Percentiles rank a stretch among this genome's conserved stretches.
These are phyloP conservation scores for Teratosphaeria nubilosa DNA, from an alignment of 2,329 filamentous ascomycete species.

Conservation along the genomic window DNA sequence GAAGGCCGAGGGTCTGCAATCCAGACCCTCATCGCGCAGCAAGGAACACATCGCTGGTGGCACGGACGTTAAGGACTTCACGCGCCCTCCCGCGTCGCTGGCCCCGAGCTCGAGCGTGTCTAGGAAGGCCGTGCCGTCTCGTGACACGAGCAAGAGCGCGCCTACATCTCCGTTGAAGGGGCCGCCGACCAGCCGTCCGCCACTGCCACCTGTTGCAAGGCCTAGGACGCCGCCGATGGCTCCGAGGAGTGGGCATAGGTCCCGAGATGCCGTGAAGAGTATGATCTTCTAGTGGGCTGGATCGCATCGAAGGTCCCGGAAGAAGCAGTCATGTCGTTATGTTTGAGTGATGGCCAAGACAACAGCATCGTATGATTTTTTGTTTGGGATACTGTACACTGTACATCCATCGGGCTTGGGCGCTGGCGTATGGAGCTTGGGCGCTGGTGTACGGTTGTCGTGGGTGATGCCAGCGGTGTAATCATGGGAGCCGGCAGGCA, in stretches of 20 bases:
- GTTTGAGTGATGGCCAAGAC: background rate
- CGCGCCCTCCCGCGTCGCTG: constrained; percentile 9
- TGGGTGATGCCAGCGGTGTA: background rate
- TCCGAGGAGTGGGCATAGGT: constrained; percentile 19
- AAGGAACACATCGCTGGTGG: constrained; percentile 2
- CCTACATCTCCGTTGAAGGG: constrained; percentile 18
- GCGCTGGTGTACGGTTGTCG: background rate
- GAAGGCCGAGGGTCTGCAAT: constrained; percentile 1
- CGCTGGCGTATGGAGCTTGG: too few relatives aligned
- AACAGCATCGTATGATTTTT: background rate
- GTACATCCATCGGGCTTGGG: background rate
- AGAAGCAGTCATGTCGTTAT: background rate
- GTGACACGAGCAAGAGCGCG: constrained; percentile 11
- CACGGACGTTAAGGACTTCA: constrained; percentile 18
- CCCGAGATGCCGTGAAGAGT: constrained; percentile 27
- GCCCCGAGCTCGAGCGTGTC: constrained; percentile 14
- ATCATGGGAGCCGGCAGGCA: background rate
- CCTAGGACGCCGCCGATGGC: constrained; percentile 25
- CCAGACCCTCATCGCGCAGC: background rate
- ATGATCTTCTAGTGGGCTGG: constrained; percentile 26
- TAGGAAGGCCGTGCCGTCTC: background rate
- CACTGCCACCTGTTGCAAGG: constrained; percentile 9
- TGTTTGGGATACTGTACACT: background rate
- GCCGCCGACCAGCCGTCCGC: constrained; percentile 5
- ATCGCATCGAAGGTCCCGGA: background rate